Evolutionary conservation across 2,329 filamentous ascomycete species (phyloP).

Genomic region (Colletotrichum sp.): DNA sequence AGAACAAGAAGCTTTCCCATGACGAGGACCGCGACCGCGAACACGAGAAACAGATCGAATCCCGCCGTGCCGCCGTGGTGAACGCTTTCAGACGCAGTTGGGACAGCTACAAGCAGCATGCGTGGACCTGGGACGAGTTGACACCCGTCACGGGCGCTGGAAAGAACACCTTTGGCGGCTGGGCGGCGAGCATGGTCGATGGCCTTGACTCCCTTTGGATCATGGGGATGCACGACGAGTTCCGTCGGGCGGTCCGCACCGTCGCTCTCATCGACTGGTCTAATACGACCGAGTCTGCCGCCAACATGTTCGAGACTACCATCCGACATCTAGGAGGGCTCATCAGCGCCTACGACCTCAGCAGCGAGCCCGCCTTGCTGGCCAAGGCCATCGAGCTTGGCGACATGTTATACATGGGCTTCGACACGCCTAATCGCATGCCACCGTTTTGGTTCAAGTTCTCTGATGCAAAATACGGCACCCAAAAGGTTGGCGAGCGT

Average conservation of each 20-base stretch:
- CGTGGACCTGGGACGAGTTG: slow-evolving; percentile 64
- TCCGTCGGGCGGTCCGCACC: slow-evolving; percentile 53
- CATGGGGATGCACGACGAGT: slow-evolving; percentile 63
- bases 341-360: slow-evolving; percentile 58
- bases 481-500: slow-evolving; percentile 36
- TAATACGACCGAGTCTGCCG: slow-evolving; percentile 46
- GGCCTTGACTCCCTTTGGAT: slow-evolving; percentile 65
- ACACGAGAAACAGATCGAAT: slow-evolving; percentile 25
- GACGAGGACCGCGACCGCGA: slow-evolving; percentile 32
- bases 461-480: slow-evolving; percentile 40
- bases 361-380: slow-evolving; percentile 49
- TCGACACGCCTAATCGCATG: slow-evolving; percentile 60
- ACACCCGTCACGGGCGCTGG: slow-evolving; percentile 52
- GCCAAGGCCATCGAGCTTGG: slow-evolving; percentile 58
- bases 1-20: slow-evolving; percentile 32
- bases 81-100: slow-evolving; percentile 50
- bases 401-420: slow-evolving; percentile 57
- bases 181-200: slow-evolving; percentile 65
- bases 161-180: slow-evolving; percentile 56
- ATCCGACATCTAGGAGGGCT: slow-evolving; percentile 61
- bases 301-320: slow-evolving; percentile 69
- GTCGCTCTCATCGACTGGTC: slow-evolving; percentile 62
- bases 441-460: slow-evolving; percentile 54
- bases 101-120: slow-evolving; percentile 58
- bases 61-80: slow-evolving; percentile 42